phyloP scores from a whole-genome alignment of 2,329 filamentous ascomycete species.

The Colletotrichum sp. region DNA sequence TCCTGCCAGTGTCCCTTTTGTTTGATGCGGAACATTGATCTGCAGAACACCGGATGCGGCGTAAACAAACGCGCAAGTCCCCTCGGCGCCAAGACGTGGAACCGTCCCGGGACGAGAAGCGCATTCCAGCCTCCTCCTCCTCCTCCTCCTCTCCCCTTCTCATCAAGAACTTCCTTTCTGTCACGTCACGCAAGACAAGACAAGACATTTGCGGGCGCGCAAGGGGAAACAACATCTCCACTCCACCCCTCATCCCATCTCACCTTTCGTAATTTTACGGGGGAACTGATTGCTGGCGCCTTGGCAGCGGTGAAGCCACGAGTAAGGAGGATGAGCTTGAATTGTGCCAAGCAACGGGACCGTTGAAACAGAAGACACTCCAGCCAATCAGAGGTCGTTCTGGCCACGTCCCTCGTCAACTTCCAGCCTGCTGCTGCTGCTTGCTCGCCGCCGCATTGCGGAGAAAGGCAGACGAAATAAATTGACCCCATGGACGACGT shows the following conservation, averaged over 20 bases:
- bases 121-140: background rate
- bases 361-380: background rate
- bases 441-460: slow-evolving; percentile 1
- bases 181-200: background rate
- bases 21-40: background rate
- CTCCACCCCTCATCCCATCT: background rate
- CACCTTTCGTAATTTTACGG: background rate
- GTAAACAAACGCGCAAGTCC: background rate
- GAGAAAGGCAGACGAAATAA: background rate
- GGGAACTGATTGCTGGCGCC: background rate
- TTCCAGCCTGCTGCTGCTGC: background rate
- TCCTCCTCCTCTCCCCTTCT: background rate
- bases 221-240: background rate
- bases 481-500: background rate
- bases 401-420: background rate
- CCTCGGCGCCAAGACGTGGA: background rate
- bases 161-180: background rate
- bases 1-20: background rate
- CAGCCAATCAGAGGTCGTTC: background rate
- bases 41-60: background rate
- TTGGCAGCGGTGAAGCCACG: background rate
- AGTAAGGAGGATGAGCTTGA: slow-evolving; percentile 9
- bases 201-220: background rate
- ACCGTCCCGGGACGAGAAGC: background rate
- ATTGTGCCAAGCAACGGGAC: background rate